Percentiles rank a stretch among this genome's conserved stretches.
phyloP scores from a whole-genome alignment of 1,139 yeast species.

The Kluyveromyces sp. region DNA sequence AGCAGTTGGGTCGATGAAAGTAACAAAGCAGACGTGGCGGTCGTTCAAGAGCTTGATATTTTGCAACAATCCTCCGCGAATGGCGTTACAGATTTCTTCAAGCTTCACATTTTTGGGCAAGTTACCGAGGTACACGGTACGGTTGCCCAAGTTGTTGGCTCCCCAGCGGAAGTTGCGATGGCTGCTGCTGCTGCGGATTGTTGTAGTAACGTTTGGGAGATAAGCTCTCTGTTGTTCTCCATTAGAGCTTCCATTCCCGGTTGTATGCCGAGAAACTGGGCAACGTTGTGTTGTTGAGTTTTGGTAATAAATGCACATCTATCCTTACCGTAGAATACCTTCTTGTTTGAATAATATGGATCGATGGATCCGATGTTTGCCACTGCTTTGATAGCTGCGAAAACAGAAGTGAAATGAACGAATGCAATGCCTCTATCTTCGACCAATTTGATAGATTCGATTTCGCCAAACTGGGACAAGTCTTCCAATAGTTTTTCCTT shows the following conservation, averaged over 20 bases:
- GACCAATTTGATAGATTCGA: constrained; percentile 71
- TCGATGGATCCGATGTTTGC: constrained; percentile 52
- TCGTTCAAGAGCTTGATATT: constrained; percentile 67
- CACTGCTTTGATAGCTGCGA: constrained; percentile 79
- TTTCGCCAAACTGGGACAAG: constrained; percentile 65
- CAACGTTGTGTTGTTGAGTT: constrained; percentile 95
- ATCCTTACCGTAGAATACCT: constrained; percentile 81
- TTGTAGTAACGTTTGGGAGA: constrained; percentile 42
- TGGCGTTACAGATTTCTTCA: constrained; percentile 89
- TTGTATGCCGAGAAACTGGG: constrained; percentile 85
- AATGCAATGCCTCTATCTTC: constrained; percentile 77
- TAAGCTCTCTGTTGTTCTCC: constrained; percentile 51
- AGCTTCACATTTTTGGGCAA: constrained; percentile 77
- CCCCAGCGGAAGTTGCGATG: constrained; percentile 77
- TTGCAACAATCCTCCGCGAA: constrained; percentile 86
- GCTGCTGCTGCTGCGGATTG: constrained; percentile 76
- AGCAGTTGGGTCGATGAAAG: constrained; percentile 84
- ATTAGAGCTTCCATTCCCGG: constrained; percentile 84
- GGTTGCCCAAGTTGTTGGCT: constrained; percentile 74
- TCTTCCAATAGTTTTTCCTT: constrained; percentile 59
- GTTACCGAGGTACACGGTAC: constrained; percentile 87
- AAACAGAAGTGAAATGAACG: constrained; percentile 76
- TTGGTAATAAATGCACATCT: constrained; percentile 78
- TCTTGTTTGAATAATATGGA: constrained; percentile 51
- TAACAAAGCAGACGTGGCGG: constrained; percentile 86